A percentile compares a stretch with the other conserved stretches of the same genome.
phyloP scores from a whole-genome alignment of 108 stramenopile species.

The Chaetoceros muelleri region DNA sequence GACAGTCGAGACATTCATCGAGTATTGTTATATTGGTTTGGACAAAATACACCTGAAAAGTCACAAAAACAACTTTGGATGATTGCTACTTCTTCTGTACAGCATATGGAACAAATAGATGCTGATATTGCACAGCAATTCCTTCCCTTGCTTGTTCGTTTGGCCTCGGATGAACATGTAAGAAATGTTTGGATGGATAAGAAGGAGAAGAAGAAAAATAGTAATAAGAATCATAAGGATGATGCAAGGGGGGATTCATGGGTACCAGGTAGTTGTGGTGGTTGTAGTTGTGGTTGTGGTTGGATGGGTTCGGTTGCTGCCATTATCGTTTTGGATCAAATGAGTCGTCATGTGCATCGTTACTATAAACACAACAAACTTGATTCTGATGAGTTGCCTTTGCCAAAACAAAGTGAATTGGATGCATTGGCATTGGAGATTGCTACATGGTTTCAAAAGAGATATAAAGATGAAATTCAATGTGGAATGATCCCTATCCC shows the following conservation, averaged over 20 bases:
- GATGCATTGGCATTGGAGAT: constrained; percentile 44
- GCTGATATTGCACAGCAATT: constrained; percentile 48
- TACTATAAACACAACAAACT: constrained; percentile 15
- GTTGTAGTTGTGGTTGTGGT: too few relatives aligned
- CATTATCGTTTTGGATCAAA: constrained; percentile 77
- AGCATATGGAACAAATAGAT: constrained; percentile 41
- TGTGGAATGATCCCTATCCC: constrained; percentile 75
- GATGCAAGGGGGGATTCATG: constrained; percentile 30
- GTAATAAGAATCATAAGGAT: constrained; percentile 5
- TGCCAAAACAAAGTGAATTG: constrained; percentile 31
- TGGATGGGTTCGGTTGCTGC: constrained; percentile 71
- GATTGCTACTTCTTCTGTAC: constrained; percentile 57
- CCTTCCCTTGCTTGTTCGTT: constrained; percentile 22
- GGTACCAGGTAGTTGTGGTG: constrained; percentile 13
- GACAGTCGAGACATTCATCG: constrained; percentile 27
- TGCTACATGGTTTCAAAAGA: constrained; percentile 29
- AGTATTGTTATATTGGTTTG: constrained; percentile 72
- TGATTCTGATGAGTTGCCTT: background rate
- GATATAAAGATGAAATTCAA: constrained; percentile 38
- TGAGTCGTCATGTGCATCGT: constrained; percentile 69
- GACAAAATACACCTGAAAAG: constrained; percentile 50
- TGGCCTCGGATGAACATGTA: constrained; percentile 11
- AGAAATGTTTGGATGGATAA: background rate
- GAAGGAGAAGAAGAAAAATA: constrained; percentile 2
- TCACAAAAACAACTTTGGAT: constrained; percentile 80